phyloP scores from a whole-genome alignment of 2,329 filamentous ascomycete species.

The Kalaharituber pfeilii region DNA sequence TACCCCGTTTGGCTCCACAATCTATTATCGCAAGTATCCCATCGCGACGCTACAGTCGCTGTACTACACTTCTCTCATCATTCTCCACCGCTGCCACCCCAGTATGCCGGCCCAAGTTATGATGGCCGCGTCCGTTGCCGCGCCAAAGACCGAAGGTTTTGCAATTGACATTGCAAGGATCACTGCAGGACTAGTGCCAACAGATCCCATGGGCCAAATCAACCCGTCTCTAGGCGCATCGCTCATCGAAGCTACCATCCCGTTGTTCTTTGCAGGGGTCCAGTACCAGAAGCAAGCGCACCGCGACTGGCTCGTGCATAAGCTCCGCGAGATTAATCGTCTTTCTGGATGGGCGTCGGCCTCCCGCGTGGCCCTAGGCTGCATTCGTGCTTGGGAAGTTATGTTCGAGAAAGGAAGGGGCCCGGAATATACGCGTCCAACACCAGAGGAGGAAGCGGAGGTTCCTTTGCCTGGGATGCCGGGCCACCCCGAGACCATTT shows the following conservation, averaged over 20 bases:
- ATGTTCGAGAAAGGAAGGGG: slow-evolving; percentile 56
- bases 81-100: slow-evolving; percentile 67
- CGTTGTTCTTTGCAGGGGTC: slow-evolving; percentile 72
- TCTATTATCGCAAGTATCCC: slow-evolving; percentile 72
- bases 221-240: slow-evolving; percentile 65
- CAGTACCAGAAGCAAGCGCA: slow-evolving; percentile 57
- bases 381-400: slow-evolving; percentile 68
- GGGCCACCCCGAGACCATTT: not conserved
- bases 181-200: slow-evolving; percentile 49
- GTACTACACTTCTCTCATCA: slow-evolving; percentile 68
- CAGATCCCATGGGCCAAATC: slow-evolving; percentile 38
- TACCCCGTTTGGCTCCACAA: slow-evolving; percentile 55
- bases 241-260: slow-evolving; percentile 64
- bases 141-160: slow-evolving; percentile 49
- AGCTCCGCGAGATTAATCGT: slow-evolving; percentile 56
- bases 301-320: slow-evolving; percentile 57
- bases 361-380: slow-evolving; percentile 62
- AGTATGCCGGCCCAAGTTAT: slow-evolving; percentile 82
- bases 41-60: slow-evolving; percentile 77
- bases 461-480: slow-evolving; percentile 2
- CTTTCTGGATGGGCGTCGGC: slow-evolving; percentile 80
- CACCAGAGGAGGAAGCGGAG: slow-evolving; percentile 16
- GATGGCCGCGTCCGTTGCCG: slow-evolving; percentile 65
- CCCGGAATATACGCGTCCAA: slow-evolving; percentile 44
- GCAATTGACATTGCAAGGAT: slow-evolving; percentile 67